Base-by-base conservation (phyloP, 345 rosid genomes). In the Dimocarpus longan region DNA sequence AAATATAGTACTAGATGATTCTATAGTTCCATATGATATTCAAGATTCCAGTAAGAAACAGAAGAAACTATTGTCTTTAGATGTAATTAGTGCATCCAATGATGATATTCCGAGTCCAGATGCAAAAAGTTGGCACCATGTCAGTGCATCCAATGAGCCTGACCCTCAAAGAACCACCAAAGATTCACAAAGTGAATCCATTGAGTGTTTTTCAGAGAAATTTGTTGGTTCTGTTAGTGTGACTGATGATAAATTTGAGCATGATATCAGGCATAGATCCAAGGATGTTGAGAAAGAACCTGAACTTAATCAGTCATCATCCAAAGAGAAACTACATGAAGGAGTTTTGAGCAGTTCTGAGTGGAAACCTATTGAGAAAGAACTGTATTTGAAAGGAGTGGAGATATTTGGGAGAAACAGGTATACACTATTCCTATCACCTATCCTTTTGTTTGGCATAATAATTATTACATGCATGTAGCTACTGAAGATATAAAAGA, bases 361-460 rank as follows among this genome's bases (percentile, higher is more conserved):
- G 73, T 96, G 99, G 99, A 91, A 85, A 78, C 94, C 97, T 66
- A 88, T 94, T 69, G 98, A 96, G 87, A 96, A 88, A 86, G 98
- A 96, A 83, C 84, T 96, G 70, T 96, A 91, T 85, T 81, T 82
- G 80, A 96, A 96, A 86, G 99, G 99, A 84, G 87, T 96, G 70
- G 98, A 96, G 86, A 96, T 96, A 74, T 96, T 90, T 87, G 99
- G 99, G 64, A 91, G 93, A 91, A 96, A 94, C 89, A 96, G 99
- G 99, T 93, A 88, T 75, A 44, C 39, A 54, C 63, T 48, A 77
- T 85, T 80, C 66, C 79, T 70, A 74, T 65, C 75, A 60, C 74
- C 80, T 70, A 52, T 18, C 26, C 60, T 26, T 66, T 78, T 52
- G 12, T 44, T 71, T 63, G 22, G 71, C 48, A 39, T 6, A 46